phyloP scores from a whole-genome alignment of 2,329 filamentous ascomycete species.

The Aspergillus chevalieri region DNA sequence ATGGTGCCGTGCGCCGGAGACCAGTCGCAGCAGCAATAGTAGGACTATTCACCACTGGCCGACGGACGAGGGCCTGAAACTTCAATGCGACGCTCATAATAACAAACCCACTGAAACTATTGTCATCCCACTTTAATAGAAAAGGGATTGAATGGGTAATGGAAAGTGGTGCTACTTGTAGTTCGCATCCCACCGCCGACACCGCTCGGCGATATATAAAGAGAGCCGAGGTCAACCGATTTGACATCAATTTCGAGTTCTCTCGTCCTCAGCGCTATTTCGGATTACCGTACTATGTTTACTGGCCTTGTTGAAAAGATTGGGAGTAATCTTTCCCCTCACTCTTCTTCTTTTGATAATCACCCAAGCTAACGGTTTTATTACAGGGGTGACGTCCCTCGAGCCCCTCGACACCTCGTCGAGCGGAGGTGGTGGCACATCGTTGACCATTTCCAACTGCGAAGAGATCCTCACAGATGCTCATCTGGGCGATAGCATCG shows the following conservation, averaged over 20 bases:
- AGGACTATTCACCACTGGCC: constrained; percentile 13
- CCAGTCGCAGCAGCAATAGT: constrained; percentile 4
- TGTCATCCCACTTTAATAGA: background rate
- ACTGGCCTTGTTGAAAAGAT: constrained; percentile 91
- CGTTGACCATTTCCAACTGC: constrained; percentile 73
- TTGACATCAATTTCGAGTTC: background rate
- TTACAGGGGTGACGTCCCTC: constrained; percentile 72
- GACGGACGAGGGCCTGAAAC: constrained; percentile 17
- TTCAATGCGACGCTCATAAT: constrained; percentile 21
- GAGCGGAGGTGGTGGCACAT: constrained; percentile 71
- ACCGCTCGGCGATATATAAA: constrained; percentile 3
- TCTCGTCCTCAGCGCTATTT: background rate
- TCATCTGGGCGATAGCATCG: constrained; percentile 86
- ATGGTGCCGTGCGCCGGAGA: constrained; percentile 18
- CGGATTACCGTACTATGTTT: constrained; percentile 63
- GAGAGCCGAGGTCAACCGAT: constrained; percentile 2
- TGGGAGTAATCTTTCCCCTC: constrained; percentile 61
- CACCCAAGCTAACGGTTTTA: constrained; percentile 19
- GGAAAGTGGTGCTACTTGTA: background rate
- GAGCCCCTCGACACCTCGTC: constrained; percentile 69
- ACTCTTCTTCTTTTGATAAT: constrained; percentile 7
- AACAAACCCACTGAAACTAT: background rate
- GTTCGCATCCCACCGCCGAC: background rate
- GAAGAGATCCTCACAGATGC: constrained; percentile 75
- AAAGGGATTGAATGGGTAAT: background rate